Percentiles rank a stretch among this genome's conserved stretches.
phyloP scores from a whole-genome alignment of 2,329 filamentous ascomycete species.

The Aspergillus caelatus region DNA sequence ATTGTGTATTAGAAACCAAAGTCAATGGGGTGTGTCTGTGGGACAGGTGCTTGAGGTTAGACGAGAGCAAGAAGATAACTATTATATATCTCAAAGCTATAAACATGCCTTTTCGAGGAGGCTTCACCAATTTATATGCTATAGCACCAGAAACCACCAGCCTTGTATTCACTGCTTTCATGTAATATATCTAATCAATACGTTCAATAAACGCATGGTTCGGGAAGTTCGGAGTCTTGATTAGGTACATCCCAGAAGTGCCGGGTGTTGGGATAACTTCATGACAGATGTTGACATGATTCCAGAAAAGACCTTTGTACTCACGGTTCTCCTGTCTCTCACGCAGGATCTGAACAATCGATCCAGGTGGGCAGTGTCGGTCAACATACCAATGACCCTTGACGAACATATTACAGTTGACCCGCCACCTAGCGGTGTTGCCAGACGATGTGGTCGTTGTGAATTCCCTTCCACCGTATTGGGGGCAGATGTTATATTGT shows the following conservation, averaged over 20 bases:
- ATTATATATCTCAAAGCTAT: too few relatives aligned
- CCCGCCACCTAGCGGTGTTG: not conserved
- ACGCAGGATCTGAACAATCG: not conserved
- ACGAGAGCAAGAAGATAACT: too few relatives aligned
- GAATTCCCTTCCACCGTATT: not conserved
- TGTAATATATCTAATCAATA: not conserved
- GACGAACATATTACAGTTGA: not conserved
- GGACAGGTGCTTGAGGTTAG: too few relatives aligned
- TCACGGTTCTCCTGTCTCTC: not conserved
- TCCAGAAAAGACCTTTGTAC: not conserved
- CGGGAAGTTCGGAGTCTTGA: not conserved
- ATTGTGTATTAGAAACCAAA: too few relatives aligned
- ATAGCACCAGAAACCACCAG: too few relatives aligned
- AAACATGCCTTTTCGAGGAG: too few relatives aligned
- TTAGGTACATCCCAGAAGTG: not conserved
- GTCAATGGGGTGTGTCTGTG: too few relatives aligned
- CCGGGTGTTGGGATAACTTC: not conserved
- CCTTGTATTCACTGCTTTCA: too few relatives aligned
- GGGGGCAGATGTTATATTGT: not conserved
- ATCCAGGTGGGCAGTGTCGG: not conserved
- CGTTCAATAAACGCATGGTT: too few relatives aligned
- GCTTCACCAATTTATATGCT: too few relatives aligned
- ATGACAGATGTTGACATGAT: not conserved
- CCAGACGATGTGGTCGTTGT: not conserved
- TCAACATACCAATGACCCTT: not conserved